Conservation (phyloP, 1,284 basidiomycete genomes). For the Puccinia novopanici region DNA sequence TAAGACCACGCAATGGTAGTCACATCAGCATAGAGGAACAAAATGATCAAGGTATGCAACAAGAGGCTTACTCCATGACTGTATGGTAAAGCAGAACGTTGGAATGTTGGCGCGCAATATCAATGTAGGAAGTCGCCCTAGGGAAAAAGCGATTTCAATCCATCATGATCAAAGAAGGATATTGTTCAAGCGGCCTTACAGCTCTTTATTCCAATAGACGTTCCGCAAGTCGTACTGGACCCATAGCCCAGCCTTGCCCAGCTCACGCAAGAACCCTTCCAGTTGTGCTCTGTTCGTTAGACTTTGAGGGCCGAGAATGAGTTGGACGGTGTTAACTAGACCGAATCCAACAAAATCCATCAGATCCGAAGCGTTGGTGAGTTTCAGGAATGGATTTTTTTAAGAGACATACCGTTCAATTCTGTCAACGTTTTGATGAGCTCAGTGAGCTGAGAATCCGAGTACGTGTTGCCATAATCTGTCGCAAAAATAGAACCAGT, state of each 20-base stretch:
- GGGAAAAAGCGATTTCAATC: background rate
- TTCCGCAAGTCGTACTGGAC: conserved; percentile 38
- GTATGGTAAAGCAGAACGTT: conserved; percentile 43
- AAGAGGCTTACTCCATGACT: conserved; percentile 28
- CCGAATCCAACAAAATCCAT: background rate
- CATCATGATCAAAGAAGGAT: background rate
- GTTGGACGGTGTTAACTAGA: conserved; percentile 34
- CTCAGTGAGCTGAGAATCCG: background rate
- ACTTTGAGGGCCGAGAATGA: conserved; percentile 30
- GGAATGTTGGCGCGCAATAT: conserved; percentile 12
- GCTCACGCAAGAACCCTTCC: background rate
- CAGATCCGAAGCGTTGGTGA: background rate
- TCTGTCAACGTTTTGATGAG: conserved; percentile 4
- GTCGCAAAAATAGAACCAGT: background rate
- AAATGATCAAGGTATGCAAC: background rate
- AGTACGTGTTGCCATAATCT: conserved; percentile 17
- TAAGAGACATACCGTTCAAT: background rate
- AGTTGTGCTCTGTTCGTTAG: conserved; percentile 9
- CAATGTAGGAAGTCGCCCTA: conserved; percentile 5
- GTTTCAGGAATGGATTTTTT: background rate
- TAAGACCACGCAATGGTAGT: background rate
- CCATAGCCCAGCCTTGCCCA: conserved; percentile 30
- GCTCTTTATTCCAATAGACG: conserved; percentile 19
- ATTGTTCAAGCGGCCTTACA: conserved; percentile 20
- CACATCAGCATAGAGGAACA: background rate